These are phyloP conservation scores for Gremmenia infestans DNA, from an alignment of 2,329 filamentous ascomycete species.

Conservation along the genomic window DNA sequence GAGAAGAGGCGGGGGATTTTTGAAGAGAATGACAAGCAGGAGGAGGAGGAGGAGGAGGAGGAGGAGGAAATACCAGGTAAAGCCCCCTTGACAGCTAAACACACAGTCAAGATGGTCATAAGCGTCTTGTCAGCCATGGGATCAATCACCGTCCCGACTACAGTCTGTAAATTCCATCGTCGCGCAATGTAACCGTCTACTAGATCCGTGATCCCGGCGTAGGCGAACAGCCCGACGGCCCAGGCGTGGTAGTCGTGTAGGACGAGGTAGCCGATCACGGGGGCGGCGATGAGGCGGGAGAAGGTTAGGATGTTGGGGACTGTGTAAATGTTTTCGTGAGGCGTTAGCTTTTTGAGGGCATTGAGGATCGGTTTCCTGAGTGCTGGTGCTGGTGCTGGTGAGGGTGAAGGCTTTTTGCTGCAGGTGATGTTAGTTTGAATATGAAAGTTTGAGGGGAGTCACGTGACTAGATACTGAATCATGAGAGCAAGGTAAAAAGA, in stretches of 20 bases:
- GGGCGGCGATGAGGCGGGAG: conserved; percentile 76
- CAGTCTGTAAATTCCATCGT: conserved; percentile 80
- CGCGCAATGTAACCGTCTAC: conserved; percentile 93
- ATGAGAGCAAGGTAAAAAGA: background rate
- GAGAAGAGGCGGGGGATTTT: background rate
- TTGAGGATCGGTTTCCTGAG: conserved; percentile 19
- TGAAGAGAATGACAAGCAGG: too few species aligned
- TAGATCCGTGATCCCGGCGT: conserved; percentile 86
- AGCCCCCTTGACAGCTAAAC: conserved; percentile 74
- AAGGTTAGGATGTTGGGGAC: conserved; percentile 92
- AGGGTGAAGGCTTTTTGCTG: background rate
- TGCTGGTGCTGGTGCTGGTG: background rate
- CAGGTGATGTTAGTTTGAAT: background rate
- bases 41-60: too few species aligned
- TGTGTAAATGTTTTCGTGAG: conserved; percentile 91
- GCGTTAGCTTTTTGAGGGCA: conserved; percentile 27
- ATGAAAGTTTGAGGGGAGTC: too few species aligned
- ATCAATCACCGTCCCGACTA: conserved; percentile 90
- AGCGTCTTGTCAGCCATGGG: conserved; percentile 95
- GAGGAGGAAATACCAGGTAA: conserved; percentile 57
- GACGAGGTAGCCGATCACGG: conserved; percentile 82
- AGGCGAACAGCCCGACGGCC: conserved; percentile 82
- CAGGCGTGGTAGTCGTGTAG: conserved; percentile 74
- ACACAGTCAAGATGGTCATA: conserved; percentile 89
- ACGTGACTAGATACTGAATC: background rate